Conservation (phyloP, 2,329 filamentous ascomycete species). For the Phoma sp. region DNA sequence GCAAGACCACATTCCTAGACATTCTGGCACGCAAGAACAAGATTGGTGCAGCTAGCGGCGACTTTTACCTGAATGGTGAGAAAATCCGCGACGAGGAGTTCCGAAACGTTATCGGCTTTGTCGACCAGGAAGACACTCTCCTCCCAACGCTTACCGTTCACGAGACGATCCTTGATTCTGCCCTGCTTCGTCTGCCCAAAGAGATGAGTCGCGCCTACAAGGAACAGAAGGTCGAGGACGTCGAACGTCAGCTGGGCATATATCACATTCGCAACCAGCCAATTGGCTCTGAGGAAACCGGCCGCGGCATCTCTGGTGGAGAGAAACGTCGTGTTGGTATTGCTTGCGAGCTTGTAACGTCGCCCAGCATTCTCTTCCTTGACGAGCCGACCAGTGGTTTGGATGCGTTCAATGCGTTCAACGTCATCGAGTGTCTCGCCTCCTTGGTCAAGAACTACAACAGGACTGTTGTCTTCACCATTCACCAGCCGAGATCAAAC, state of each 20-base stretch:
- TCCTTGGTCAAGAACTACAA: constrained; percentile 96
- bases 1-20: constrained; percentile 96
- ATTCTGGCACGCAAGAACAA: constrained; percentile 98
- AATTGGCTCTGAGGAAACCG: constrained; percentile 94
- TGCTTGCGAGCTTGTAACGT: constrained; percentile 96
- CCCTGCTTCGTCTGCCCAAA: constrained; percentile 85
- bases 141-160: constrained; percentile 94
- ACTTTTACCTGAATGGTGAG: constrained; percentile 94
- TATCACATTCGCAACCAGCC: constrained; percentile 92
- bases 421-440: constrained; percentile 94
- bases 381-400: constrained; percentile 97
- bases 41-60: constrained; percentile 76
- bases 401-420: constrained; percentile 97
- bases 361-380: constrained; percentile 94
- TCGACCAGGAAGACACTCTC: constrained; percentile 98
- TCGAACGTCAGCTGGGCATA: constrained; percentile 95
- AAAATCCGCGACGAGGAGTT: constrained; percentile 85
- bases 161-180: constrained; percentile 95
- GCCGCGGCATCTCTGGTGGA: constrained; percentile 93
- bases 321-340: constrained; percentile 97
- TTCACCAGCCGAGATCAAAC: constrained; percentile 96
- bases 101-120: constrained; percentile 91
- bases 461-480: constrained; percentile 96
- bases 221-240: constrained; percentile 87
- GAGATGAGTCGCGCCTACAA: constrained; percentile 91